These are phyloP conservation scores for Erigeron philadelphicus DNA, from an alignment of 140 eudicot genomes.

Conservation along the genomic window DNA sequence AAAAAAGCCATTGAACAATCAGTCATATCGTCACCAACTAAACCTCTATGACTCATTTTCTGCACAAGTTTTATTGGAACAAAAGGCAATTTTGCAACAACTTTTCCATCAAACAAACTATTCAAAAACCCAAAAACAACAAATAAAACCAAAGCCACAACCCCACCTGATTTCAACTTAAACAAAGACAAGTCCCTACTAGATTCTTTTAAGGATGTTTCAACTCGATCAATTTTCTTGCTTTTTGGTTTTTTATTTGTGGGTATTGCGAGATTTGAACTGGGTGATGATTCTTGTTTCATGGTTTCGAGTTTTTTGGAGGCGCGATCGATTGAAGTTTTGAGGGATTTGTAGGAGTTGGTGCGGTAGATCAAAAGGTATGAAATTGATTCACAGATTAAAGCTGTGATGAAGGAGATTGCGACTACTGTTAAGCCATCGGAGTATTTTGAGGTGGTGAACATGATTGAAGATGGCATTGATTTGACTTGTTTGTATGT, in stretches of 20 bases:
- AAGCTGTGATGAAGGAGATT: constrained; percentile 69
- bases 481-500: constrained; percentile 15
- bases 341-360: constrained; percentile 73
- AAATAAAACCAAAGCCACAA: constrained; percentile 77
- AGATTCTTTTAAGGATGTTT: constrained; percentile 66
- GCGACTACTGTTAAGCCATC: constrained; percentile 70
- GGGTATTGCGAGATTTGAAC: constrained; percentile 12
- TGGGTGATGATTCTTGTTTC: constrained; percentile 44
- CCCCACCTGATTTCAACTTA: constrained; percentile 91
- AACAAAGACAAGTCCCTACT: constrained; percentile 71
- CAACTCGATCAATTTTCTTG: constrained; percentile 84
- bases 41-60: constrained; percentile 89
- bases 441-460: constrained; percentile 45
- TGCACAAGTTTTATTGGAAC: constrained; percentile 68
- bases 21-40: constrained; percentile 76
- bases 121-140: constrained; percentile 72
- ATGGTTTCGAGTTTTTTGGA: constrained; percentile 89
- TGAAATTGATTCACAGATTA: constrained; percentile 80
- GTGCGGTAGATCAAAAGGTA: constrained; percentile 84
- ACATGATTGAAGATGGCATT: constrained; percentile 32
- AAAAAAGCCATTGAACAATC: constrained; percentile 98
- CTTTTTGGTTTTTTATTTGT: constrained; percentile 49
- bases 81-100: constrained; percentile 84
- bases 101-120: constrained; percentile 67
- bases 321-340: constrained; percentile 80